Evolutionary conservation across 495 filamentous ascomycete genomes (phyloP), one percentile per base, ranked within the genome.

Genomic region (Gamarada debralockiae): DNA sequence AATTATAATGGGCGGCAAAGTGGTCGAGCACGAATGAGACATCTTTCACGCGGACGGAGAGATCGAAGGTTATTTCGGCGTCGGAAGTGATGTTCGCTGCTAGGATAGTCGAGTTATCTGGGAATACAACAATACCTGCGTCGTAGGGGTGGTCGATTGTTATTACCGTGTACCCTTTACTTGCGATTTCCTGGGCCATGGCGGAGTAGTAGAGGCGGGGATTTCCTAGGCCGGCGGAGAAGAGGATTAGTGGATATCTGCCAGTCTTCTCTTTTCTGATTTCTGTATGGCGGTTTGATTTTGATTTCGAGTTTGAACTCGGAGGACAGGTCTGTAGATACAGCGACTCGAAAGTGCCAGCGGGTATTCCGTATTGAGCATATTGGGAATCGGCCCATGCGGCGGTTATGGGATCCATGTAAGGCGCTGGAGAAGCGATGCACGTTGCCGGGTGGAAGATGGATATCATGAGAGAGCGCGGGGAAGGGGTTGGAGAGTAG

Each of bases 91-190:
- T 44, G 29, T 56, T 23, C 15, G 29, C 21, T 6, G 21, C 58
- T 17, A 41, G 13, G 13, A 54, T 38, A 1, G 46, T 24, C n/a
- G 55, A 20, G 17, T 55, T 41, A 48, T 80, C 74, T 0, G 75
- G 74, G 53, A 69, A 81, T 31, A 74, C 70, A 22, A 81, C 70
- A 23, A 78, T 57, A 15, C 51, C 24, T 7, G 67, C 59, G 44
- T 80, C 78, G 56, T 77, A 77, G 1, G 77, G 63, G 47, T 75
- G 70, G 50, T 83, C 79, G 18, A 81, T 53, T 7, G 69, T 61
- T 1, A 73, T 58, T 14, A 81, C 73, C 31, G 66, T 65, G 60
- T 69, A 77, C 34, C 78, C 78, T 10, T 63, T 48, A 54, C 74
- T 78, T 7, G 78, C 74, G 15, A 80, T 60, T 33, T 65, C 64